Base-by-base conservation (phyloP, 2,329 filamentous ascomycete genomes). In the Colletotrichum eleusines region DNA sequence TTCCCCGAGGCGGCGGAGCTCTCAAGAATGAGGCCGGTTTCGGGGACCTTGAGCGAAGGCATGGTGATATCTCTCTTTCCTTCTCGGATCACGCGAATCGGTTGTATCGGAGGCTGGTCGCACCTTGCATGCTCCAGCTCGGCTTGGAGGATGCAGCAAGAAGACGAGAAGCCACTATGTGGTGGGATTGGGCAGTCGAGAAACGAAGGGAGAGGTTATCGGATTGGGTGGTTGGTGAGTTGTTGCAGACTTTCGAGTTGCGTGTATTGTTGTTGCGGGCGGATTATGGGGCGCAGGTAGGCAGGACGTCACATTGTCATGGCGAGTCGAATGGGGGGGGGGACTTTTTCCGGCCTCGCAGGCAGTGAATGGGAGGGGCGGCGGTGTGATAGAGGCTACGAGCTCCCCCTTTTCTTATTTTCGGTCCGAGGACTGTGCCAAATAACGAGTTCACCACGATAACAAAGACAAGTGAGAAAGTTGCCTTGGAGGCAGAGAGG, bases 21-120 rank as follows among this genome's bases (percentile, higher is more conserved):
- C 76, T 87, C 86, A 79, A 91, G 82, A 77, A 84, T 80, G 78
- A 91, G 81, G 80, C 89, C 89, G 74, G 82, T 80, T 73, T 88
- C 86, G 75, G 88, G 87, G 71, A 91, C 84, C 74, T 84, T 81
- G 77, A 91, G 84, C 72, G 83, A 82, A 77, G 86, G 82, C 86
- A 88, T 88, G 65, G 74, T 82, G 76, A n/a, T 57, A 53, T 72
- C 42, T 61, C 60, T 50, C 60, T 63, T 35, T 38, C 35, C 44
- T 35, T 50, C 46, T 48, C 44, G 31, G 65, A 40, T 69, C 66
- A 70, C 57, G 65, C 55, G 55, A 66, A 69, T 70, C 26, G 40
- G 46, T 38, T 44, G 59, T 44, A 35, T 70, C 51, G 54, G 40
- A 33, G 20, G 48, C 26, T 33, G 66, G 55, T 51, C 53, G 69